Percentiles rank a stretch among this genome's conserved stretches.
phyloP scores from a whole-genome alignment of 2,329 filamentous ascomycete species.

The Phialophora tarda region DNA sequence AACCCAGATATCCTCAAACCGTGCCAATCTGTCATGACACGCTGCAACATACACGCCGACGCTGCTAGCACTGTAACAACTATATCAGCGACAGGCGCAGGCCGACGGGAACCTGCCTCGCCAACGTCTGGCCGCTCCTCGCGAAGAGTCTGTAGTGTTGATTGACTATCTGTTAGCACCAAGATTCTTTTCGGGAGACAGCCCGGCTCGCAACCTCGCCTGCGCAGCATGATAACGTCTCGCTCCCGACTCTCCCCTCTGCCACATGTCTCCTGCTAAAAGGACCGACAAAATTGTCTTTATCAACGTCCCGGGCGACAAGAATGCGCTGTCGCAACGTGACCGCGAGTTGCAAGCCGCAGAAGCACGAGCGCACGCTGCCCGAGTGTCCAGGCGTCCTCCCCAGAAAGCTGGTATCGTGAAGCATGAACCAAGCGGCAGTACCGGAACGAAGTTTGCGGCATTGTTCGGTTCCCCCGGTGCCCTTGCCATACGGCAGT shows the following conservation, averaged over 20 bases:
- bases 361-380: constrained; percentile 11
- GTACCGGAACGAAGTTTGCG: not conserved
- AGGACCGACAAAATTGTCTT: not conserved
- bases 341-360: constrained; percentile 10
- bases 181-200: not conserved
- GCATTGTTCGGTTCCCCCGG: not conserved
- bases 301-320: constrained; percentile 3
- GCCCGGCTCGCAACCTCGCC: not conserved
- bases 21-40: not conserved
- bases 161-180: not conserved
- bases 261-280: constrained; percentile 9
- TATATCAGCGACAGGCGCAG: not conserved
- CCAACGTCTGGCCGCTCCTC: not conserved
- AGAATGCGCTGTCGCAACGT: constrained; percentile 4
- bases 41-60: not conserved
- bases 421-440: constrained; percentile 4
- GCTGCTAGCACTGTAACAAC: not conserved
- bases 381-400: constrained; percentile 9
- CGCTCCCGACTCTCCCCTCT: not conserved
- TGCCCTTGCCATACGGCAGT: not conserved
- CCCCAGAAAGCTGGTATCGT: not conserved
- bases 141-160: not conserved
- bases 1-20: not conserved
- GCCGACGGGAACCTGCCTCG: not conserved
- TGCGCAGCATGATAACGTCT: not conserved